Evolutionary conservation across 2,329 filamentous ascomycete genomes (phyloP).

Genomic region (Lizonia empirigonia): DNA sequence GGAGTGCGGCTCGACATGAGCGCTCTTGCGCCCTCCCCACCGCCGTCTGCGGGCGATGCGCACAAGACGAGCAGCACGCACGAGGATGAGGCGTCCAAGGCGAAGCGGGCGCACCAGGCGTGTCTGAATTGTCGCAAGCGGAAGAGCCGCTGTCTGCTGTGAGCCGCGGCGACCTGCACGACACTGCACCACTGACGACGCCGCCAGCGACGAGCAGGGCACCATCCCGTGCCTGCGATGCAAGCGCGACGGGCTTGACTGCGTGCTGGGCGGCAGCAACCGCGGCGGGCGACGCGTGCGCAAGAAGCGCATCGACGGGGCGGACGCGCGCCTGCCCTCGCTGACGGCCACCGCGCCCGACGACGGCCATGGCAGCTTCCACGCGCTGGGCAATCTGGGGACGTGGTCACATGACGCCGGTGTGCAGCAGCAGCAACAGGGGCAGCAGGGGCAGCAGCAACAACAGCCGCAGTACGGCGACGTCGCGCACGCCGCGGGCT

Average conservation of each 20-base stretch:
- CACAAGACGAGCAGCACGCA: conserved; percentile 6
- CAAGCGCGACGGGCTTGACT: conserved; percentile 62
- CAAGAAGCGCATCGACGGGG: conserved; percentile 51
- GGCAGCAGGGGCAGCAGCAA: background rate
- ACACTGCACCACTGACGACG: conserved; percentile 3
- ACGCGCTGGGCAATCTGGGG: conserved; percentile 45
- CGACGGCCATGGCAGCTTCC: conserved; percentile 42
- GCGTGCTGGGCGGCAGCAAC: conserved; percentile 64
- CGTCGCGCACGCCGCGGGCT: conserved; percentile 35
- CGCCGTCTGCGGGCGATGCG: conserved; percentile 11
- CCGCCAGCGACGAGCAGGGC: conserved; percentile 53
- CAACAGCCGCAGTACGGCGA: conserved; percentile 20
- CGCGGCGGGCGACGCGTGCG: conserved; percentile 64
- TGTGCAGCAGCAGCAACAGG: conserved; percentile 20
- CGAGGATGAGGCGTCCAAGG: conserved; percentile 27
- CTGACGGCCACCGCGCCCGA: conserved; percentile 40
- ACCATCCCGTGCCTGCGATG: conserved; percentile 63
- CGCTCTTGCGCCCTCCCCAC: conserved; percentile 10
- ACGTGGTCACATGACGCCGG: conserved; percentile 40
- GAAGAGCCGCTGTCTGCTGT: conserved; percentile 49
- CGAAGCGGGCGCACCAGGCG: conserved; percentile 33
- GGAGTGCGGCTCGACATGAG: no score
- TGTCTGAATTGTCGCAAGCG: conserved; percentile 47
- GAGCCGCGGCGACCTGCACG: conserved; percentile 20
- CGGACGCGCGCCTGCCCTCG: conserved; percentile 27